Base-by-base conservation (phyloP, 2,329 filamentous ascomycete genomes). In the Simplicillium sp. region DNA sequence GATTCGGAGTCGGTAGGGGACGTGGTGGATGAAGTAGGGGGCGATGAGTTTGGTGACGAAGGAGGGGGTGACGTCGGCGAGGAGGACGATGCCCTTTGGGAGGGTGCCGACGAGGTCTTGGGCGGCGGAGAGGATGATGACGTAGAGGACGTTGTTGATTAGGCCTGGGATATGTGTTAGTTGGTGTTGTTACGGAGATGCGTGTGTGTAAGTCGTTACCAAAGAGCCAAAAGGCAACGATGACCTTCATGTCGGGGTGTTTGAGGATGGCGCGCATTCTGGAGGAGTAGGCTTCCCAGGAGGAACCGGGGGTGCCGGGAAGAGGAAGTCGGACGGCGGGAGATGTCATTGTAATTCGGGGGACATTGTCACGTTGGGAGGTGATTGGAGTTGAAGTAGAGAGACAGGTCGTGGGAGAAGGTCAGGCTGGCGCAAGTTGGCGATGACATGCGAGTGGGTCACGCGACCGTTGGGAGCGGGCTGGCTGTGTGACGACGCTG, bases 71-170 rank as follows among this genome's bases (percentile, higher is more conserved):
- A 97, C 87, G 60, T 96, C 88, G 58, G 88, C 88, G 46, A 97
- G 84, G 41, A 97, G 81, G 41, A 98, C 90, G 42, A 94, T 76
- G 51, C 86, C 87, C 61, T 97, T 97, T 38, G 92, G 92, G 2
- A 96, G 73, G 28, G 86, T 82, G 29, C 90, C 90, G 52, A 97
- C 92, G 46, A 98, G 84, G 56, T 98, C 92, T 54, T 96, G 84
- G 3, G 92, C 92, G 29, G 92, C 86, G 25, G 88, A 94, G 54
- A 98, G 83, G 57, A 97, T 92, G 60, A 97, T 86, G 42, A 97
- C 90, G 64, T 96, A 97, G 65, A 96, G 84, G 51, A 97, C 87
- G 66, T 97, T 97, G 65, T 98, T 97, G 59, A 97, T 92, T 14
- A 65, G 57, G 41, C 64, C 64, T 65, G 18, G 14, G 15, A 20